Base-by-base conservation (phyloP, 306 rosid genomes). In the Alnus glutinosa region DNA sequence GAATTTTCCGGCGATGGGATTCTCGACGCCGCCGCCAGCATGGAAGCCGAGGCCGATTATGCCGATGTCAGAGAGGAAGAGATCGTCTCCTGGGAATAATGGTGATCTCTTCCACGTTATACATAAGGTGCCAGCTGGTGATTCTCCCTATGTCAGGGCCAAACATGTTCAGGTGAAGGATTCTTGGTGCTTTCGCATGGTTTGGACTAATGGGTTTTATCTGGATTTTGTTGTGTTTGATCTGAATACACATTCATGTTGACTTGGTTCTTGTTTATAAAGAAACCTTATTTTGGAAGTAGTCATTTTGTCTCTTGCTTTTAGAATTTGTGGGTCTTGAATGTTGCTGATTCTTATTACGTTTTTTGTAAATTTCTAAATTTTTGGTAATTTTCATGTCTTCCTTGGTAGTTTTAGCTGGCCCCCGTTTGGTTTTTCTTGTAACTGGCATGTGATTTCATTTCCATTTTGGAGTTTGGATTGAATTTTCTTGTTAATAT, bases 131-230 rank as follows among this genome's bases (percentile, higher is more conserved):
- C 98, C 99, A 69, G 71, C 94, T 7, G 97, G 99, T 51, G 94
- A 95, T 81, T 93, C 99, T 28, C 98, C 99, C 2, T 95, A 93
- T 59, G 99, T 93, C 11, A 89, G 87, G 77, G 98, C 99, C 75
- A 95, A 95, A 74, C 97, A 95, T 50, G 97, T 93, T 91, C 97
- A 95, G 94, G 99, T 89, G 61, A n/a, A 79, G 9, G 1, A 28
- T 30, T 9, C 52, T 49, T 49, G 52, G 52, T 49, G 52, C 14
- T 49, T 49, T 49, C 52, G 13, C 14, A 11, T 10, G 52, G 52
- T 12, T 12, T 49, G 10, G 52, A 49, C 13, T 49, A 49, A 49
- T 9, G 13, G 14, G 52, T 49, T 49, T 49, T 49, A 10, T 42
- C 14, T 23, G 36, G 34, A 10, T n/a, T 28, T 28, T 59, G 14